Evolutionary conservation across 352 stramenopile genomes (phyloP), one percentile per base, ranked within the genome.

Genomic region (Thraustotheca clavata): DNA sequence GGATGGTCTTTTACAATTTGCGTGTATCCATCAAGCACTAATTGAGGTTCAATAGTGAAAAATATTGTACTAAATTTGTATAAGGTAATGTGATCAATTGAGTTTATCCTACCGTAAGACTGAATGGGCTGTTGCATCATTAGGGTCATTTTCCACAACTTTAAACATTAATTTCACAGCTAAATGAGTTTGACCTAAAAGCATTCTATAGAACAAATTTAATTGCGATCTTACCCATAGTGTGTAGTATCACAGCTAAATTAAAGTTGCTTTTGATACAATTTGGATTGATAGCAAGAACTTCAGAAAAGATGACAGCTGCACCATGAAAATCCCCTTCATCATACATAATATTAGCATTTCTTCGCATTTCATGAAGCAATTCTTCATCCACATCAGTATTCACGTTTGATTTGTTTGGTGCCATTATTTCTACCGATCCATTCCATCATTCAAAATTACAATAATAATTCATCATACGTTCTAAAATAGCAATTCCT

Each of bases 231-330:
- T 32, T 6, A 87, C 78, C 77, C 29, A 87, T 74, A 38, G 67
- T 87, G 47, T 91, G 79, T 20, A 91, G 52, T 36, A 89, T 86
- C 26, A 89, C 80, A 0, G 76, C 80, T 39, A 91, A 73, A 50
- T 91, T 91, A 60, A 90, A 91, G 48, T 76, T 88, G 49, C 79
- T 74, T 59, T 86, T 87, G 8, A 74, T 73, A 33, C 79, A 89
- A 5, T 62, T 67, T n/a, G 76, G 76, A 55, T 69, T 75, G 3
- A 59, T 73, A 14, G 75, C 16, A 38, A 91, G 68, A 29, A 87
- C 77, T 0, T 69, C 67, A 22, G 73, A 74, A 40, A 89, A 91
- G 3, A 59, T 65, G n/a, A 59, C 70, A 1, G 76, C 75, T 20
- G 79, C 77, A 0, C 55, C 61, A 2, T 85, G 26, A 26, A 89